A percentile compares a stretch with the other conserved stretches of the same genome.
Conservation (phyloP, 768 basidiomycete genomes). For the Inosperma sp. region DNA sequence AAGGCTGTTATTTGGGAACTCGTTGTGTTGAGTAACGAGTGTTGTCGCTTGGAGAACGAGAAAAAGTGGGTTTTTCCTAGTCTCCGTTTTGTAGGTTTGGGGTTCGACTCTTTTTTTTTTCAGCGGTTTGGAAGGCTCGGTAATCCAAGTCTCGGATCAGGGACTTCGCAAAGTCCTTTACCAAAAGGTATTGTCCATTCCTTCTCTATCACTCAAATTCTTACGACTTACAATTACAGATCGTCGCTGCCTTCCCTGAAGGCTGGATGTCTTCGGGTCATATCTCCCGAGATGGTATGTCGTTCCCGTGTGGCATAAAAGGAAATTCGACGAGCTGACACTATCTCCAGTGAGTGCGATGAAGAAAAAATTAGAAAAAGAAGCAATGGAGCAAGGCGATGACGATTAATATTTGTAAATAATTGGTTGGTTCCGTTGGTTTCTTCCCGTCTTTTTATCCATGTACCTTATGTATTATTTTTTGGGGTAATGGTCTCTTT, state of each 20-base stretch:
- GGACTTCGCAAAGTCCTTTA: constrained; percentile 75
- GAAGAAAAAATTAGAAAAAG: constrained; percentile 78
- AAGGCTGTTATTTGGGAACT: constrained; percentile 76
- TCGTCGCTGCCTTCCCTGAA: constrained; percentile 74
- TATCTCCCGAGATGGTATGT: constrained; percentile 80
- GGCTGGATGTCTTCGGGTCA: constrained; percentile 86
- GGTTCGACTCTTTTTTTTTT: neutral
- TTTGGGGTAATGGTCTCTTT: no score
- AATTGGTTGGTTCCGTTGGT: no score
- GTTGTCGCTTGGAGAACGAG: constrained; percentile 57
- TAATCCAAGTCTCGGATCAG: constrained; percentile 74
- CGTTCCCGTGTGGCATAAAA: neutral
- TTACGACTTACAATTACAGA: constrained; percentile 32
- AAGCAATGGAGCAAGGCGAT: constrained; percentile 57
- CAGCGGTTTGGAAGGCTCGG: constrained; percentile 56
- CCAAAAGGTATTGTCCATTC: constrained; percentile 51
- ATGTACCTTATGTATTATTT: no score
- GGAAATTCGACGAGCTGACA: neutral
- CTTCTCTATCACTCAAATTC: neutral
- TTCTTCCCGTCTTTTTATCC: no score
- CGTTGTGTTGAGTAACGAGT: constrained; percentile 78
- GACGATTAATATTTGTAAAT: constrained; percentile 19
- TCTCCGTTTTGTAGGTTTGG: constrained; percentile 9
- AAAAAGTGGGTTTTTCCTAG: constrained; percentile 33
- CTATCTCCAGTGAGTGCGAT: constrained; percentile 68